Conservation (phyloP, 352 stramenopile genomes). For the Thalassiosira pacifica region DNA sequence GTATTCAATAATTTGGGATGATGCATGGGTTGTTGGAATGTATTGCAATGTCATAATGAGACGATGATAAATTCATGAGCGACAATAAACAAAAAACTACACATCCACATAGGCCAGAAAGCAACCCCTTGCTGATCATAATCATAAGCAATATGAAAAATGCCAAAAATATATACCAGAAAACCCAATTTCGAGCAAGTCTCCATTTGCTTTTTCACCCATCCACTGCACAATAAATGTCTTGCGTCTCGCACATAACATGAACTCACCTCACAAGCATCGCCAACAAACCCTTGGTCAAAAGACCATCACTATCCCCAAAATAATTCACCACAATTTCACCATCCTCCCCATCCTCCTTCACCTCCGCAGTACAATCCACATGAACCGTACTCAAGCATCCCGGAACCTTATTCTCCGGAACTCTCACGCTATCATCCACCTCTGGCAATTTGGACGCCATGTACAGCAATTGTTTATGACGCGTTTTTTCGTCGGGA, state of each 20-base stretch:
- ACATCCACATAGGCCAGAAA: too few relatives aligned
- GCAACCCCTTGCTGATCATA: too few relatives aligned
- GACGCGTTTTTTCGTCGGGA: slow-evolving; percentile 87
- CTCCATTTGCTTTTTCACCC: too few relatives aligned
- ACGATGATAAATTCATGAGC: too few relatives aligned
- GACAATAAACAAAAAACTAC: too few relatives aligned
- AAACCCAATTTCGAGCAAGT: too few relatives aligned
- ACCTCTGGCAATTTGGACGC: slow-evolving; percentile 74
- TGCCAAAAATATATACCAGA: slow-evolving; percentile 3
- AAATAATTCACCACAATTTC: slow-evolving; percentile 75
- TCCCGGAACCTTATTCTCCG: slow-evolving; percentile 88
- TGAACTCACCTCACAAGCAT: slow-evolving; percentile 82
- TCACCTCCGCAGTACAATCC: slow-evolving; percentile 62
- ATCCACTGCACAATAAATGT: too few relatives aligned
- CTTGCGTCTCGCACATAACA: too few relatives aligned
- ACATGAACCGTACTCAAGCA: slow-evolving; percentile 86
- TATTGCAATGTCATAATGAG: too few relatives aligned
- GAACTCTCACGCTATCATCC: slow-evolving; percentile 68
- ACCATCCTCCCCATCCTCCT: slow-evolving; percentile 51
- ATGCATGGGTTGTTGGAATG: too few relatives aligned
- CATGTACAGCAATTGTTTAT: slow-evolving; percentile 90
- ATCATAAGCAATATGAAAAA: too few relatives aligned
- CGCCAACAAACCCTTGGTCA: slow-evolving; percentile 87
- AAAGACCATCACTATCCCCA: slow-evolving; percentile 86
- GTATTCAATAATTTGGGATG: slow-evolving; percentile 15